phyloP scores from a whole-genome alignment of 148 eudicot species.

The Talinum fruticosum region DNA sequence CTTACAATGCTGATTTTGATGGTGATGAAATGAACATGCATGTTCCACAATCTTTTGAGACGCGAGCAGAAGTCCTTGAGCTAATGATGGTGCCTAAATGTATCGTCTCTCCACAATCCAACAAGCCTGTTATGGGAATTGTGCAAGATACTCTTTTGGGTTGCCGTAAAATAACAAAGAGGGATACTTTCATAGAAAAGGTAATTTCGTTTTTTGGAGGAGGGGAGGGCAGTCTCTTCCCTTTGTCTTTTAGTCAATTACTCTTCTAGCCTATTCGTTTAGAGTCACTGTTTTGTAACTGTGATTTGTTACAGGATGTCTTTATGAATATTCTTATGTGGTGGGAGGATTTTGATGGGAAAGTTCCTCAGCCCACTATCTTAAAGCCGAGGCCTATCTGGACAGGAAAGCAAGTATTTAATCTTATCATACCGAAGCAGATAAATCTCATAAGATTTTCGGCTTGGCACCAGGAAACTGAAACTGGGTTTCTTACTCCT shows the following conservation, averaged over 20 bases:
- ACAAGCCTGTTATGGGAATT: slow-evolving; percentile 97
- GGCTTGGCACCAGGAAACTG: slow-evolving; percentile 88
- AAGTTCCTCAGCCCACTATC: slow-evolving; percentile 91
- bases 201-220: slow-evolving; percentile 26
- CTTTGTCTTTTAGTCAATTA: background rate
- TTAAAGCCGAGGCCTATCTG: slow-evolving; percentile 97
- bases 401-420: slow-evolving; percentile 99
- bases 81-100: slow-evolving; percentile 99
- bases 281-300: background rate
- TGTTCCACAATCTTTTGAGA: slow-evolving; percentile 98
- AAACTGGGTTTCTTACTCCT: slow-evolving; percentile 78
- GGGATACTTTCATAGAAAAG: slow-evolving; percentile 98
- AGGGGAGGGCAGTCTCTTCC: background rate
- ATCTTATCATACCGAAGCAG: slow-evolving; percentile 96
- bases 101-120: slow-evolving; percentile 94
- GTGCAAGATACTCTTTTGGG: slow-evolving; percentile 98
- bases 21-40: slow-evolving; percentile 99
- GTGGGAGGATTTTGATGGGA: slow-evolving; percentile 99
- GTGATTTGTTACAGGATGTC: slow-evolving; percentile 60
- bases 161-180: slow-evolving; percentile 92
- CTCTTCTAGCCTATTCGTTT: background rate
- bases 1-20: slow-evolving; percentile 99
- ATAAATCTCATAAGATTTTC: slow-evolving; percentile 83
- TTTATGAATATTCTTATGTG: slow-evolving; percentile 98
- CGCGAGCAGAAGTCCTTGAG: slow-evolving; percentile 97